A percentile compares a stretch with the other conserved stretches of the same genome.
phyloP scores from a whole-genome alignment of 2,329 filamentous ascomycete species.

The Cadophora luteo-olivacea region DNA sequence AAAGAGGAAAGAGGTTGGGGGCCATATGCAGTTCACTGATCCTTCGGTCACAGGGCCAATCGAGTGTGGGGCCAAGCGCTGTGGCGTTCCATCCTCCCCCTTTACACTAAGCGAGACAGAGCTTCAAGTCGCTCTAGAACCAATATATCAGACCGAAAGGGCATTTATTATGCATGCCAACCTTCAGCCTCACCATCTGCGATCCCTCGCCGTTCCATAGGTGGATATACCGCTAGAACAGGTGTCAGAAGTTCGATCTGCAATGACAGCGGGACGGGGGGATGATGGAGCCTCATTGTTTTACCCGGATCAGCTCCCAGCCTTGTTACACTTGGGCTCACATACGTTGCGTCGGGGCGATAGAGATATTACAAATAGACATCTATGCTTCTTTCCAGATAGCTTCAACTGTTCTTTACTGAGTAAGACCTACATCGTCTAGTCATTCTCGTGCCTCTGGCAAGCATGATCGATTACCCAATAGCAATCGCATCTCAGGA shows the following conservation, averaged over 20 bases:
- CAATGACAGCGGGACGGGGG: not conserved
- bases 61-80: not conserved
- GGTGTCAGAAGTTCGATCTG: not conserved
- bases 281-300: not conserved
- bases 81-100: not conserved
- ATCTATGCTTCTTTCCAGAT: not conserved
- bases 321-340: not conserved
- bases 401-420: not conserved
- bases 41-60: not conserved
- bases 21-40: not conserved
- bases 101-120: not conserved
- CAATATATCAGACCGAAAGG: not conserved
- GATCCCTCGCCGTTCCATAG: not conserved
- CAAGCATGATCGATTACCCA: not conserved
- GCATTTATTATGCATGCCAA: not conserved
- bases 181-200: not conserved
- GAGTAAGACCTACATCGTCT: not conserved
- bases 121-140: not conserved
- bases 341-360: no score
- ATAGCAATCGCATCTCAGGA: conserved; percentile 1
- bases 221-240: not conserved
- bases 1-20: not conserved
- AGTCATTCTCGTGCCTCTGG: not conserved
- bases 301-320: not conserved
- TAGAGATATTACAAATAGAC: not conserved